Conservation (phyloP, 2,329 filamentous ascomycete species). For the Ophiostoma fasciatum region DNA sequence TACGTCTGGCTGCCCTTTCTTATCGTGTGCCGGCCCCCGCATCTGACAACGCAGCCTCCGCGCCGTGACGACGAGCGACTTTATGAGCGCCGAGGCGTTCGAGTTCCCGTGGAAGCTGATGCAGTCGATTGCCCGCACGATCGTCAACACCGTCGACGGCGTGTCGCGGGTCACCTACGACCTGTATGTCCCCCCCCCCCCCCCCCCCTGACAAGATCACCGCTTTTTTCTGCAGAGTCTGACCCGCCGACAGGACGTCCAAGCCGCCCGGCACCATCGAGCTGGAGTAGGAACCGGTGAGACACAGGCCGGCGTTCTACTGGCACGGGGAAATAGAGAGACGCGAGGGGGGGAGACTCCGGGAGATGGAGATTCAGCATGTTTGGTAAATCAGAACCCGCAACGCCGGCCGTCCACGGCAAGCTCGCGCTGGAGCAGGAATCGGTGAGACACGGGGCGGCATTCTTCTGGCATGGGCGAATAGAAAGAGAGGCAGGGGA, state of each 20-base stretch:
- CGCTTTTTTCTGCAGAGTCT: too few relatives aligned
- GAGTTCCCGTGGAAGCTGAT: conserved; percentile 51
- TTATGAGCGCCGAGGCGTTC: conserved; percentile 63
- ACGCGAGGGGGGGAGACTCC: too few relatives aligned
- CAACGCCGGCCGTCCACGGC: too few relatives aligned
- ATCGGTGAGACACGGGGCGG: too few relatives aligned
- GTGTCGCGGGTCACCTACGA: conserved; percentile 60
- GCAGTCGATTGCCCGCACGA: conserved; percentile 47
- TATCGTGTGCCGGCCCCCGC: background rate
- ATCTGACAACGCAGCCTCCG: conserved; percentile 20
- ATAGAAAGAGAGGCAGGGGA: background rate
- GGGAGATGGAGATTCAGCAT: too few relatives aligned
- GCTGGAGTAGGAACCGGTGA: conserved; percentile 35
- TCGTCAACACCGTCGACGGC: conserved; percentile 63
- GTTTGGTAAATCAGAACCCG: too few relatives aligned
- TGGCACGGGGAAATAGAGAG: too few relatives aligned
- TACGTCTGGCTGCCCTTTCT: background rate
- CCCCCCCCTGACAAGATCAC: too few relatives aligned
- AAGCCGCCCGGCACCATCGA: conserved; percentile 55
- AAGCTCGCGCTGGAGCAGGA: too few relatives aligned
- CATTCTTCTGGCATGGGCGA: too few relatives aligned
- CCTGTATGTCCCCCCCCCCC: conserved; percentile 14
- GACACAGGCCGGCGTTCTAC: too few relatives aligned
- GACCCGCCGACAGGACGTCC: conserved; percentile 34
- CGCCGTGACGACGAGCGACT: conserved; percentile 38